Percentiles rank a stretch among this genome's conserved stretches.
Conservation (phyloP, 176 grass and related monocot genomes). For the Dactylis glomerata region DNA sequence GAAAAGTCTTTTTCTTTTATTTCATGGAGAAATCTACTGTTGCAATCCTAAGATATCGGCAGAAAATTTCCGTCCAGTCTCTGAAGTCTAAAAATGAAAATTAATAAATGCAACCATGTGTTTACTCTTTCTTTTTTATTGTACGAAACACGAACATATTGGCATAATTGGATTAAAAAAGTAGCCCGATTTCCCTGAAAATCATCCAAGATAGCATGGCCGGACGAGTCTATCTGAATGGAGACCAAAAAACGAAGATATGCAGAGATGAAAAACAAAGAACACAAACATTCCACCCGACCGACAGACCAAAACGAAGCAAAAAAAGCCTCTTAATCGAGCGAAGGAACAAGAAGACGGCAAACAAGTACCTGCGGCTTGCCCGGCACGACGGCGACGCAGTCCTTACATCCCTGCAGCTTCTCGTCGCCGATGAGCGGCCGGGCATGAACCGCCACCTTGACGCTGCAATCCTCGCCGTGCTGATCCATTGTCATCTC, state of each 20-base stretch:
- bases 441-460: slow-evolving; percentile 92
- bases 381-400: slow-evolving; percentile 59
- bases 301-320: neutral
- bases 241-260: neutral
- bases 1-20: neutral
- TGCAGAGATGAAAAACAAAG: neutral
- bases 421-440: slow-evolving; percentile 98
- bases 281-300: neutral
- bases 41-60: neutral
- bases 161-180: neutral
- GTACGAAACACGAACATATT: neutral
- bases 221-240: slow-evolving; percentile 15
- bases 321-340: neutral
- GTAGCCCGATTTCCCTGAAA: neutral
- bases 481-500: slow-evolving; percentile 93
- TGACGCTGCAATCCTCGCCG: slow-evolving; percentile 95
- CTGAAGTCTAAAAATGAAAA: neutral
- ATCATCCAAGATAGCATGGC: neutral
- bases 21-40: neutral
- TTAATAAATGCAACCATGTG: neutral
- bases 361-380: slow-evolving; percentile 70
- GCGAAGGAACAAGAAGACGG: neutral
- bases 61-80: neutral
- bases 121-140: neutral
- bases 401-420: slow-evolving; percentile 94